Conservation (phyloP, 2,329 filamentous ascomycete species). For the Sporothrix euskadiensis region DNA sequence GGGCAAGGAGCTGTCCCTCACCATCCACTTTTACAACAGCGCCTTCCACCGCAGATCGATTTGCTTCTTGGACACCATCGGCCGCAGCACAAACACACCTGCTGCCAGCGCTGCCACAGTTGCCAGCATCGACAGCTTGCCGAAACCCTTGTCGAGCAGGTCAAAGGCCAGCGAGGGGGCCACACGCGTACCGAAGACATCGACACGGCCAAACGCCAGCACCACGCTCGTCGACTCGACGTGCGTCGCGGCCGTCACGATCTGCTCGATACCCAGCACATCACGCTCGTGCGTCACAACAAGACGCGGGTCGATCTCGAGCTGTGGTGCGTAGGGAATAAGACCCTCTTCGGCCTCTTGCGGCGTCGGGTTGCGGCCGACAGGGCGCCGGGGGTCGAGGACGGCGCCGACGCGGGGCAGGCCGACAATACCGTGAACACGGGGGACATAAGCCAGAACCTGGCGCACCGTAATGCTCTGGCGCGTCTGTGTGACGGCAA, state of each 20-base stretch:
- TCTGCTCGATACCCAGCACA: slow-evolving; percentile 61
- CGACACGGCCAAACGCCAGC: slow-evolving; percentile 76
- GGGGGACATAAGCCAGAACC: slow-evolving; percentile 75
- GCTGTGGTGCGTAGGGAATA: slow-evolving; percentile 68
- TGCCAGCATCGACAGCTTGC: slow-evolving; percentile 78
- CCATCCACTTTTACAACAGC: slow-evolving; percentile 33
- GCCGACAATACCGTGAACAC: slow-evolving; percentile 71
- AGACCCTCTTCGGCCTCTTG: slow-evolving; percentile 83
- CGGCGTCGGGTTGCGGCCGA: slow-evolving; percentile 78
- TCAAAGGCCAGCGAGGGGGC: slow-evolving; percentile 91
- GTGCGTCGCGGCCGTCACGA: slow-evolving; percentile 74
- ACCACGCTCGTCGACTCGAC: slow-evolving; percentile 92
- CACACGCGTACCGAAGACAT: slow-evolving; percentile 83
- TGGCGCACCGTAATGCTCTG: slow-evolving; percentile 88
- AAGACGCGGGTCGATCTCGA: slow-evolving; percentile 82
- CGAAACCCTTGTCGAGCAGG: slow-evolving; percentile 89
- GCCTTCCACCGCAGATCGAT: slow-evolving; percentile 65
- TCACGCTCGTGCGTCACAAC: slow-evolving; percentile 57
- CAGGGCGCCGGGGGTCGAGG: slow-evolving; percentile 82
- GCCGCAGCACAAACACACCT: slow-evolving; percentile 76
- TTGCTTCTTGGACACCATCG: slow-evolving; percentile 74
- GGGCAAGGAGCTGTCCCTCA: background rate
- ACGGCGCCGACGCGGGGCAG: slow-evolving; percentile 66
- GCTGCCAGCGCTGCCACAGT: slow-evolving; percentile 79
- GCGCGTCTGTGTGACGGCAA: slow-evolving; percentile 83